Conservation (phyloP, 768 basidiomycete species). For the Suillus plorans region DNA sequence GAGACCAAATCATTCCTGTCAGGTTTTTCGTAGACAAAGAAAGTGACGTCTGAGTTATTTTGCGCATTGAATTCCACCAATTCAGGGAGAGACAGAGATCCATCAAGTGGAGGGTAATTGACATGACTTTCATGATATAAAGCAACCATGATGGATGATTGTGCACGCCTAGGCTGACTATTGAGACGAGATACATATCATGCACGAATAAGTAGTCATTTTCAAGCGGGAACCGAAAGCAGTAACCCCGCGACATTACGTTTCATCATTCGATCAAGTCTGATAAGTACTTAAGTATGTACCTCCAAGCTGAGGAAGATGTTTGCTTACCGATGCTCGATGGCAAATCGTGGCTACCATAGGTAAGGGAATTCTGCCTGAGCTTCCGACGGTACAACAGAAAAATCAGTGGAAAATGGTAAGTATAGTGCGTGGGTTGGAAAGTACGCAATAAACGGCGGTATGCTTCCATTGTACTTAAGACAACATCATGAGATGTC, state of each 20-base stretch:
- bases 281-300: neutral
- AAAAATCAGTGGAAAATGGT: too few species aligned
- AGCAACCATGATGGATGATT: neutral
- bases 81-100: constrained; percentile 24
- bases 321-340: too few species aligned
- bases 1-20: constrained; percentile 17
- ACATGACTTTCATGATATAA: neutral
- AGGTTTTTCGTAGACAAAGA: constrained; percentile 2
- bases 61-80: constrained; percentile 35
- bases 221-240: neutral
- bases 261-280: neutral
- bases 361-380: too few species aligned
- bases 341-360: too few species aligned
- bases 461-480: too few species aligned
- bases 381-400: too few species aligned
- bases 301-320: too few species aligned
- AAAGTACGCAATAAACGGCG: too few species aligned
- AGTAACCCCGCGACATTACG: neutral
- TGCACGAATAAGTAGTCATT: neutral
- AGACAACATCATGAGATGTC: too few species aligned
- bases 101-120: constrained; percentile 2
- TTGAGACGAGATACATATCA: neutral
- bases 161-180: neutral
- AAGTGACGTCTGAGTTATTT: constrained; percentile 29
- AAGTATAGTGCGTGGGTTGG: too few species aligned